Percentiles rank a stretch among this genome's conserved stretches.
These are phyloP conservation scores for Penicillium glabrum DNA, from an alignment of 2,329 filamentous ascomycete species.

Conservation along the genomic window DNA sequence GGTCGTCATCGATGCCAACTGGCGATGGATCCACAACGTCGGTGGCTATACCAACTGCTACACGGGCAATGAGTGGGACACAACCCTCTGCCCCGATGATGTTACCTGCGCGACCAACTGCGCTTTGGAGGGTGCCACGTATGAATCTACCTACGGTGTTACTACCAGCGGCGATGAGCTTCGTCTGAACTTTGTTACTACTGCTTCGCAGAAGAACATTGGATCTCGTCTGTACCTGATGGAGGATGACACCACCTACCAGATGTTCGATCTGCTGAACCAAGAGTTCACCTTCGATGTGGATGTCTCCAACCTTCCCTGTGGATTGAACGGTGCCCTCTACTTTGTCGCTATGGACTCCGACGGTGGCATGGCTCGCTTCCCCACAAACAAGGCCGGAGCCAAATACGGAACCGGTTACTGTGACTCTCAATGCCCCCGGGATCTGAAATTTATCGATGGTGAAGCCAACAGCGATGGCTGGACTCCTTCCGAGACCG, in stretches of 20 bases:
- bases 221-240: conserved; percentile 65
- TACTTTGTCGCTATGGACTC: conserved; percentile 64
- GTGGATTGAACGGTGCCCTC: conserved; percentile 70
- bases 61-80: conserved; percentile 54
- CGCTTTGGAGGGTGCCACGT: conserved; percentile 58
- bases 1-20: conserved; percentile 59
- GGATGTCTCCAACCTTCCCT: conserved; percentile 67
- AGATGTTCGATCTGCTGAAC: conserved; percentile 65
- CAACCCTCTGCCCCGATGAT: conserved; percentile 50
- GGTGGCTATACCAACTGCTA: conserved; percentile 58
- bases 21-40: conserved; percentile 57
- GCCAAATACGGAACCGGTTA: conserved; percentile 64
- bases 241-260: conserved; percentile 60
- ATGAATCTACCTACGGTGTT: conserved; percentile 53
- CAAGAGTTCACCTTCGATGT: conserved; percentile 73
- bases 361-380: conserved; percentile 58
- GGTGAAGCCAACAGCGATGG: conserved; percentile 57
- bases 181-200: conserved; percentile 50
- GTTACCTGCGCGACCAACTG: conserved; percentile 56
- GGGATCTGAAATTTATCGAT: conserved; percentile 49
- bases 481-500: conserved; percentile 53
- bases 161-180: conserved; percentile 51
- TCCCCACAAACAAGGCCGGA: conserved; percentile 56
- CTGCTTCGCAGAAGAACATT: conserved; percentile 32
- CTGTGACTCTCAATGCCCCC: conserved; percentile 61